phyloP scores from a whole-genome alignment of 208 protist species.

The Acanthamoeba sp. region DNA sequence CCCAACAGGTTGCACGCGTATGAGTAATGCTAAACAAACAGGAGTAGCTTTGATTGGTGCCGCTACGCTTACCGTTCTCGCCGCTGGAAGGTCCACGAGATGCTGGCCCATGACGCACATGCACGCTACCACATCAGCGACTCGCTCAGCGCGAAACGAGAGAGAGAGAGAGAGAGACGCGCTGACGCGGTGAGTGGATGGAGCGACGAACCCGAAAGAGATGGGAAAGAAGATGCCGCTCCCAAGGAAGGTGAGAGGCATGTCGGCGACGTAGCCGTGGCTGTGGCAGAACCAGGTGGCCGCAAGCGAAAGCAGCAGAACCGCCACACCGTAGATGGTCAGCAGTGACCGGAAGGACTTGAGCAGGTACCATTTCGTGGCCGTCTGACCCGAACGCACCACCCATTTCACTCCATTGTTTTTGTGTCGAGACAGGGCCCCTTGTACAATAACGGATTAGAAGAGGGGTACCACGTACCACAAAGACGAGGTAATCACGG shows the following conservation, averaged over 20 bases:
- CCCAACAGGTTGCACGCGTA: too few relatives aligned
- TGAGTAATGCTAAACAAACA: too few relatives aligned
- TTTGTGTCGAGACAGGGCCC: too few relatives aligned
- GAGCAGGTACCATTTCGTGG: neutral
- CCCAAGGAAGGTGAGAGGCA: constrained; percentile 27
- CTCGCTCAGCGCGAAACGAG: too few relatives aligned
- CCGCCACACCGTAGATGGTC: neutral
- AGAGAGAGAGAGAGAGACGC: neutral
- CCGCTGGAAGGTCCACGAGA: neutral
- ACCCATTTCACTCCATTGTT: too few relatives aligned
- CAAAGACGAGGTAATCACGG: too few relatives aligned
- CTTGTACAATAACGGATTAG: too few relatives aligned
- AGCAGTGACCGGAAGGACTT: neutral
- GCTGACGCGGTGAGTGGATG: neutral
- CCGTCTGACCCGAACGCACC: neutral
- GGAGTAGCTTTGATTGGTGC: too few relatives aligned
- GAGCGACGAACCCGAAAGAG: constrained; percentile 5
- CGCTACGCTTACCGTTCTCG: constrained; percentile 14
- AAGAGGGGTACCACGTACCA: too few relatives aligned
- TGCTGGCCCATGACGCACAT: neutral
- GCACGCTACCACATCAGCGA: neutral
- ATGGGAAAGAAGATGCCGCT: constrained; percentile 27
- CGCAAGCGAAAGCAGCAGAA: neutral
- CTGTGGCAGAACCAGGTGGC: neutral
- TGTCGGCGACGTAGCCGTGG: neutral